Conservation (phyloP, 108 stramenopile species). For the Fragilaria radians region DNA sequence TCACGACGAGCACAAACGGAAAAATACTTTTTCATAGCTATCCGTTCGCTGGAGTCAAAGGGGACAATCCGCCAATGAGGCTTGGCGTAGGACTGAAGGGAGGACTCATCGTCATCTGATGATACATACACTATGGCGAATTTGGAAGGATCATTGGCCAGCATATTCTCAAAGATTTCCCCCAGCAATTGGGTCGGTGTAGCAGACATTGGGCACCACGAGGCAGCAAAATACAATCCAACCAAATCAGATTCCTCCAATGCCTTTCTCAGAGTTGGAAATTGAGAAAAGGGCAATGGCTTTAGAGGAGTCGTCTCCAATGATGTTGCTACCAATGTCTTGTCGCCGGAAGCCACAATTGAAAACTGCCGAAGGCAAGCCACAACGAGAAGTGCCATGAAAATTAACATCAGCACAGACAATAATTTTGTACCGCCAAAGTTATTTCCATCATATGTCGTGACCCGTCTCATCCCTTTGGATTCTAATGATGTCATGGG, state of each 20-base stretch:
- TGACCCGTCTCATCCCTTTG: neutral
- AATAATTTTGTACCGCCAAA: neutral
- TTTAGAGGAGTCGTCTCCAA: neutral
- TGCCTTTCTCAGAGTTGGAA: constrained; percentile 41
- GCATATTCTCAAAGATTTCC: constrained; percentile 26
- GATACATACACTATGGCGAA: constrained; percentile 60
- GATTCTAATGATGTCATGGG: neutral
- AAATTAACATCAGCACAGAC: neutral
- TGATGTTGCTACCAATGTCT: too few species aligned
- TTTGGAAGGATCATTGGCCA: constrained; percentile 10
- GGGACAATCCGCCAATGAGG: constrained; percentile 49
- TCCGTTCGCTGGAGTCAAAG: constrained; percentile 39
- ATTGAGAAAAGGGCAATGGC: constrained; percentile 36
- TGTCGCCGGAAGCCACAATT: too few species aligned
- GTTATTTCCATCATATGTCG: neutral
- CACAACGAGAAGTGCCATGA: neutral
- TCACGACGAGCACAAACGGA: constrained; percentile 42
- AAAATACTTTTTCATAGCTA: constrained; percentile 47
- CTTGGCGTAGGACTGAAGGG: constrained; percentile 29
- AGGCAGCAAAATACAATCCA: constrained; percentile 59
- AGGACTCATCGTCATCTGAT: constrained; percentile 38
- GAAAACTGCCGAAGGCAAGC: neutral
- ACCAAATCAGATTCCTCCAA: constrained; percentile 50
- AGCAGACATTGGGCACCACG: constrained; percentile 63
- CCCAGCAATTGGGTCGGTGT: constrained; percentile 36